Base-by-base conservation (phyloP, 441 rosid species). In the Jatropha podagrica region DNA sequence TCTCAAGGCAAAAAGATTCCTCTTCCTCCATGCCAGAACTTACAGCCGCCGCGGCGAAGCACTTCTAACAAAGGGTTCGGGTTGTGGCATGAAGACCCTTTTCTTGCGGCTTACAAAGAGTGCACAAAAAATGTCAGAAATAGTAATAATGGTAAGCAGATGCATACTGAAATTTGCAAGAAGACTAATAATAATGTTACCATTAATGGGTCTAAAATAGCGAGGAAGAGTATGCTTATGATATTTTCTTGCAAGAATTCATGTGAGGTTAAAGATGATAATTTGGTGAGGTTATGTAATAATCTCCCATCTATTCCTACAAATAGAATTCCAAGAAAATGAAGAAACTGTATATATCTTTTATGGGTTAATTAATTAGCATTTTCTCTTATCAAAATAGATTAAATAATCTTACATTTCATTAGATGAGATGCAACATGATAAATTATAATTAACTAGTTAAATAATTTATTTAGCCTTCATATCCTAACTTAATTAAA, bases 81-180 rank as follows among this genome's bases (percentile, higher is more conserved):
- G 49, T 74, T 84, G 84, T 71, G 81, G 87, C 83, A 78, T 5
- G 83, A 84, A 27, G 94, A 90, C 75, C 94, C 94, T 26, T 90
- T 90, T 58, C 79, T 88, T 14, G 86, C 81, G 18, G 94, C 94
- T 26, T 89, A 81, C 65, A 88, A 86, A 80, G 87, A 85, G 72
- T 90, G 92, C 82, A 86, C 84, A 8, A 87, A 83, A 60, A 75
- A 40, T 52, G 65, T 20, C 15, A 56, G 68, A 65, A 75, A 71
- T 71, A 32, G 54, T 20, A 76, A 79, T 27, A 23, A 58, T 20
- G 12, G 63, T 59, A 10, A 23, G 10, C 37, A 62, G 23, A 2
- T 37, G 77, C n/a, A 40, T 7, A 42, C 18, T n/a, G 82, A 76
- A 58, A 71, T 49, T 32, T 14, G 18, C 13, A 17, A 52, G 56